A percentile compares a stretch with the other conserved stretches of the same genome.
Evolutionary conservation across 371 early-diverging fungal genomes (phyloP).

Genomic region (Mucor indicus): DNA sequence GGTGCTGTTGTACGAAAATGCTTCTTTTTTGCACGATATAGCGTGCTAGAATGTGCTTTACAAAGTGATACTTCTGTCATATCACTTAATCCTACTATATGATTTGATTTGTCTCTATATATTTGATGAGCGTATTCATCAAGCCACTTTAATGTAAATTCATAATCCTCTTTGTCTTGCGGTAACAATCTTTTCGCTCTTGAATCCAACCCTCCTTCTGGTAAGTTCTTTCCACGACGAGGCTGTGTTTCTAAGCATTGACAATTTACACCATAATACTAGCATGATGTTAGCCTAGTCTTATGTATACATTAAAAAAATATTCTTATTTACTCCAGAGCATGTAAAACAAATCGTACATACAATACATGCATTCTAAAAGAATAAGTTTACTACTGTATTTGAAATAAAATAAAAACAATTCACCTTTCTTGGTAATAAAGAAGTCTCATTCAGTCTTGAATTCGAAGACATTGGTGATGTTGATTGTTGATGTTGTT

Average conservation of each 20-base stretch:
- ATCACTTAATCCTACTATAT: conserved; percentile 30
- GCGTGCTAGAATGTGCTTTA: conserved; percentile 50
- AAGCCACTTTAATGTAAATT: conserved; percentile 45
- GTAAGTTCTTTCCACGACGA: conserved; percentile 49
- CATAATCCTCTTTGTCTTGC: conserved; percentile 43
- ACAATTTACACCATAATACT: conserved; percentile 47
- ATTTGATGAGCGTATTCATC: conserved; percentile 39
- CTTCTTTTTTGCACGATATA: conserved; percentile 51
- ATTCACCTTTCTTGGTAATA: no score
- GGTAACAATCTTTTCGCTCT: conserved; percentile 44
- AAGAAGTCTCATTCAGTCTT: conserved; percentile 19
- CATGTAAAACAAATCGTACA: no score
- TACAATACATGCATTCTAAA: no score
- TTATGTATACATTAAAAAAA: no score
- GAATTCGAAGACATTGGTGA: conserved; percentile 19
- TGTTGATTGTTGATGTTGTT: conserved; percentile 6
- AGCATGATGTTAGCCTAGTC: no score
- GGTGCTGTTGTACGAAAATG: conserved; percentile 33
- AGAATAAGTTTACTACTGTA: no score
- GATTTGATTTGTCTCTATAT: conserved; percentile 32
- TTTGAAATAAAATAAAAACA: no score
- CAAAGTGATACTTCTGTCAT: conserved; percentile 48
- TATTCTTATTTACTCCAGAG: no score
- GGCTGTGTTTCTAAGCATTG: conserved; percentile 46
- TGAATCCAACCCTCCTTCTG: conserved; percentile 44